Conservation (phyloP, 1,284 basidiomycete species). For the Ustilago sp. region DNA sequence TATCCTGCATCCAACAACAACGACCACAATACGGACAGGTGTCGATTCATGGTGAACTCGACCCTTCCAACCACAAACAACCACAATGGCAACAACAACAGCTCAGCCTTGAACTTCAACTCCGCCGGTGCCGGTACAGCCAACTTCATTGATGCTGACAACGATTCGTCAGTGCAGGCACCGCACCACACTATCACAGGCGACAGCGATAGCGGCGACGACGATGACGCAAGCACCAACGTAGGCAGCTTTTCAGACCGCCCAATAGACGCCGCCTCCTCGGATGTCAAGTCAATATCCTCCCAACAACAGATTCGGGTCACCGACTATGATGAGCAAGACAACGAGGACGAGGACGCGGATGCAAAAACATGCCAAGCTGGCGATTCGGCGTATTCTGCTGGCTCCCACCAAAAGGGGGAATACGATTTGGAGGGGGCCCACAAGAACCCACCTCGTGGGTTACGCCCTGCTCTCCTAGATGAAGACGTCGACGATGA, state of each 20-base stretch:
- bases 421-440: slow-evolving; percentile 22
- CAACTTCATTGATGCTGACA: slow-evolving; percentile 16
- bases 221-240: slow-evolving; percentile 32
- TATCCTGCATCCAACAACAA: not conserved
- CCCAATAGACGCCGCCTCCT: not conserved
- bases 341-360: slow-evolving; percentile 19
- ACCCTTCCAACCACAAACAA: slow-evolving; percentile 2
- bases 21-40: not conserved
- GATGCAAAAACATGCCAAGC: slow-evolving; percentile 29
- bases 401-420: slow-evolving; percentile 13
- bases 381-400: slow-evolving; percentile 31
- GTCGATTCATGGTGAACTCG: slow-evolving; percentile 26
- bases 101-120: slow-evolving; percentile 23
- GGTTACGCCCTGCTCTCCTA: not conserved
- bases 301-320: slow-evolving; percentile 16
- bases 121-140: slow-evolving; percentile 3
- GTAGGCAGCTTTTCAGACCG: slow-evolving; percentile 36
- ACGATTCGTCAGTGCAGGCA: slow-evolving; percentile 23
- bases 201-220: slow-evolving; percentile 27
- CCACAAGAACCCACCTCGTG: slow-evolving; percentile 8
- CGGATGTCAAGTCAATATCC: slow-evolving; percentile 17
- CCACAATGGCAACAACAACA: slow-evolving; percentile 24
- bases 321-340: slow-evolving; percentile 23
- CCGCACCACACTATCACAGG: slow-evolving; percentile 37
- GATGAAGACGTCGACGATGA: slow-evolving; percentile 36